phyloP scores from a whole-genome alignment of 371 early-diverging fungal species.

The Mucor lusitanicus region DNA sequence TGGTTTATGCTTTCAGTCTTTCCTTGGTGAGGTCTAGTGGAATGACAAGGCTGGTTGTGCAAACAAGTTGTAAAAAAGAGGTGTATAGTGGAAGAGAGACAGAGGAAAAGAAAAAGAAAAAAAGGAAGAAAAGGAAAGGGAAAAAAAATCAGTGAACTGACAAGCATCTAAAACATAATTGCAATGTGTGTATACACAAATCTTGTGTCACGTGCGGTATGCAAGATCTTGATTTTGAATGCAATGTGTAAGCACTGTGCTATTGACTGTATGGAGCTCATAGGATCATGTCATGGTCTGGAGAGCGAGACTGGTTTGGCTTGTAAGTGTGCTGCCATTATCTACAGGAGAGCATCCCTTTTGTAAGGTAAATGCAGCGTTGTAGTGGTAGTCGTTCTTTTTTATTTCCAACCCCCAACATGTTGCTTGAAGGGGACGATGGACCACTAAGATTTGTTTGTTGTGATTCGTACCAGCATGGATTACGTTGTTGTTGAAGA shows the following conservation, averaged over 20 bases:
- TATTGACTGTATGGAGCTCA: no score
- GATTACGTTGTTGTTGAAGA: not conserved
- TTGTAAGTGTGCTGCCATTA: no score
- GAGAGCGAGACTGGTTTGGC: no score
- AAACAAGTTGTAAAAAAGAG: not conserved
- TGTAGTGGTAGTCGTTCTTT: no score
- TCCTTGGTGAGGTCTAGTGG: not conserved
- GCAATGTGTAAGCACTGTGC: no score
- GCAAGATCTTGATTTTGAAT: not conserved
- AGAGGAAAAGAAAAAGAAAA: not conserved
- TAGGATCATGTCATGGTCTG: no score
- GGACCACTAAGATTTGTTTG: not conserved
- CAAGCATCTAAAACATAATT: constrained; percentile 2
- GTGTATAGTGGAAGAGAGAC: not conserved
- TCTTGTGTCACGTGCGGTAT: not conserved
- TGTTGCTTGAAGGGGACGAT: not conserved
- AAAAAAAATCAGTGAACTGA: no score
- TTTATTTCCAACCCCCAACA: not conserved
- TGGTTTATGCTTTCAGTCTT: not conserved
- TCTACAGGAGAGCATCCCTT: no score
- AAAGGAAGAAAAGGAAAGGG: not conserved
- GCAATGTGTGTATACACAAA: not conserved
- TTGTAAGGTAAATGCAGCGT: not conserved
- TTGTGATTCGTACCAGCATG: not conserved
- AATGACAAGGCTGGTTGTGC: not conserved